Evolutionary conservation across 179 eudicot genomes (phyloP).

Genomic region (Silene noctiflora): DNA sequence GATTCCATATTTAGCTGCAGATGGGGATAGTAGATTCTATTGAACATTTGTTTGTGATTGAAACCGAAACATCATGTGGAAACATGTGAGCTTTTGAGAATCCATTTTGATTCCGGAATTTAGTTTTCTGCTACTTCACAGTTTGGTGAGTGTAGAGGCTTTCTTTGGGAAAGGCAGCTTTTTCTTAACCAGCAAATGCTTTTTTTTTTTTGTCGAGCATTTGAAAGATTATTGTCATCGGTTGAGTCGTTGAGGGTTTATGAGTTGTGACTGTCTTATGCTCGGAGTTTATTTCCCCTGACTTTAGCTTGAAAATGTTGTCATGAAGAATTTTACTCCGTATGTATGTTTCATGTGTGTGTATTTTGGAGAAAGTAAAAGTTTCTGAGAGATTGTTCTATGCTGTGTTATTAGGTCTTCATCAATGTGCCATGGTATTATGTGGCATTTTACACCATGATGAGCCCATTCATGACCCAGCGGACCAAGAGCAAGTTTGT

Average conservation of each 20-base stretch:
- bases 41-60: background rate
- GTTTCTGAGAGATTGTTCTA: constrained; percentile 5
- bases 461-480: constrained; percentile 65
- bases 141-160: background rate
- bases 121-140: background rate
- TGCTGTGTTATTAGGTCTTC: constrained; percentile 42
- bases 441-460: constrained; percentile 51
- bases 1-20: background rate
- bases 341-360: background rate
- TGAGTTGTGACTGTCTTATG: background rate
- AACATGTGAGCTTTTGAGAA: background rate
- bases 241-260: too few relatives aligned
- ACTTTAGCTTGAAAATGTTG: background rate
- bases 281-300: background rate
- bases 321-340: background rate
- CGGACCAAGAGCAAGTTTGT: constrained; percentile 78
- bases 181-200: background rate
- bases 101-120: background rate
- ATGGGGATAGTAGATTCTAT: background rate
- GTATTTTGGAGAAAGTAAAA: background rate
- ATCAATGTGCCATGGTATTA: constrained; percentile 81
- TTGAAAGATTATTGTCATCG: background rate
- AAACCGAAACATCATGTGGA: background rate
- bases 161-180: background rate
- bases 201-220: background rate